phyloP scores from a whole-genome alignment of 2,329 filamentous ascomycete genomes.

The Beauveria australis region DNA sequence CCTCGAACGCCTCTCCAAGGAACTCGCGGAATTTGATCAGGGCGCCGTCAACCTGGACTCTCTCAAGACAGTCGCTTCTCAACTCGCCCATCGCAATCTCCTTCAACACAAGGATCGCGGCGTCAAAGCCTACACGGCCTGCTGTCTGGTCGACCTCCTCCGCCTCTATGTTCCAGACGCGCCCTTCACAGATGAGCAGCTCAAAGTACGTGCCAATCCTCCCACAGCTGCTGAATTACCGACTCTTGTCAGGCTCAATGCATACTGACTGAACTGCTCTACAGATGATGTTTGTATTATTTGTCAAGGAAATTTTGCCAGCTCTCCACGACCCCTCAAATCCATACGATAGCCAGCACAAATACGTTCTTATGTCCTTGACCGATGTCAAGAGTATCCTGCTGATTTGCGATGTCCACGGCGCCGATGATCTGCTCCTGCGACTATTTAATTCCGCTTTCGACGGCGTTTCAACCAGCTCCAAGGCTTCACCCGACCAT shows the following conservation, averaged over 20 bases:
- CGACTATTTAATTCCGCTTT: slow-evolving; percentile 84
- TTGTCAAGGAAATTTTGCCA: slow-evolving; percentile 75
- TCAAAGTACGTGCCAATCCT: slow-evolving; percentile 51
- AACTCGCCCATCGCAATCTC: slow-evolving; percentile 73
- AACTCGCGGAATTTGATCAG: slow-evolving; percentile 80
- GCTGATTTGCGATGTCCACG: slow-evolving; percentile 78
- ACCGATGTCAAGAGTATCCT: slow-evolving; percentile 92
- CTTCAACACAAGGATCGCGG: slow-evolving; percentile 88
- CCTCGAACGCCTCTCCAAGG: slow-evolving; percentile 70
- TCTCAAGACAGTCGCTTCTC: slow-evolving; percentile 74
- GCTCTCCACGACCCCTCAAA: slow-evolving; percentile 78
- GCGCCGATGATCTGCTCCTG: slow-evolving; percentile 68
- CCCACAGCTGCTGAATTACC: not conserved
- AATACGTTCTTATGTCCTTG: slow-evolving; percentile 81
- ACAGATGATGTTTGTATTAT: slow-evolving; percentile 87
- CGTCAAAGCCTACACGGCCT: slow-evolving; percentile 79
- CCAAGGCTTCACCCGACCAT: slow-evolving; percentile 67
- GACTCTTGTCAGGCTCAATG: not conserved
- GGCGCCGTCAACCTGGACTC: slow-evolving; percentile 77
- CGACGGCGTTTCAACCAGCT: slow-evolving; percentile 76
- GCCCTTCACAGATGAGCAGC: slow-evolving; percentile 80
- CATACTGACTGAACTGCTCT: slow-evolving; percentile 16
- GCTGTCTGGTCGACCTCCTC: slow-evolving; percentile 88
- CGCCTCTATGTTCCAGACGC: slow-evolving; percentile 90
- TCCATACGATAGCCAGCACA: slow-evolving; percentile 87